Evolutionary conservation across 1,284 basidiomycete species (phyloP).

Genomic region (Testicularia cyperi): DNA sequence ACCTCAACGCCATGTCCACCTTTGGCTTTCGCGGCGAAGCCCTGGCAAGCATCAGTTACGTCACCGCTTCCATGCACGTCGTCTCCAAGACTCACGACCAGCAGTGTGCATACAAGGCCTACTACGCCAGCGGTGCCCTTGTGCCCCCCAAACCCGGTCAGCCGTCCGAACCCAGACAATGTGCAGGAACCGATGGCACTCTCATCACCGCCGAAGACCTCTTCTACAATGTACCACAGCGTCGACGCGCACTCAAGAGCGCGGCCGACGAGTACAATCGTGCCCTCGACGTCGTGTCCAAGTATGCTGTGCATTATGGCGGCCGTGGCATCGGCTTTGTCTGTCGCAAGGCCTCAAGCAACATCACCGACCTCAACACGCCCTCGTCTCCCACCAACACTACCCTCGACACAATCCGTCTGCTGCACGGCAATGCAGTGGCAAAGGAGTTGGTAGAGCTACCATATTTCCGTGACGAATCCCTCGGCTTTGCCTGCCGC

Average conservation of each 20-base stretch:
- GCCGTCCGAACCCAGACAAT: conserved; percentile 70
- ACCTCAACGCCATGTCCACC: conserved; percentile 80
- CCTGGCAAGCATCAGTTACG: conserved; percentile 92
- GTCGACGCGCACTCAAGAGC: conserved; percentile 80
- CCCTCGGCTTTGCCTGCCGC: conserved; percentile 60
- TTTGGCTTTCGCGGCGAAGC: conserved; percentile 99
- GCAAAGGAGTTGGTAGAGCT: conserved; percentile 74
- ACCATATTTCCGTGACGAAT: conserved; percentile 40
- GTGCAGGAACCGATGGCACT: conserved; percentile 92
- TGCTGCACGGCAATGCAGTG: conserved; percentile 79
- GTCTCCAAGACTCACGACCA: conserved; percentile 69
- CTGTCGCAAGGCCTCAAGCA: conserved; percentile 62
- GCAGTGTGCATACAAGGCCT: conserved; percentile 52
- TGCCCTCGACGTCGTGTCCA: conserved; percentile 88
- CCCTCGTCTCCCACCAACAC: conserved; percentile 68
- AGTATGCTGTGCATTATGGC: conserved; percentile 70
- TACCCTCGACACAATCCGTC: conserved; percentile 72
- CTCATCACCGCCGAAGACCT: conserved; percentile 90
- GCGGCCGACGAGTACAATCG: conserved; percentile 88
- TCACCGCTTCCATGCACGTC: conserved; percentile 78
- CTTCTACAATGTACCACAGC: conserved; percentile 90
- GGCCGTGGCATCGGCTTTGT: conserved; percentile 71
- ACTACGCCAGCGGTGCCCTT: conserved; percentile 44
- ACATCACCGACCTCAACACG: conserved; percentile 72
- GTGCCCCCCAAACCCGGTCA: conserved; percentile 43